Percentiles rank a stretch among this genome's conserved stretches.
phyloP scores from a whole-genome alignment of 352 stramenopile genomes.

The Phytophthora multivora region DNA sequence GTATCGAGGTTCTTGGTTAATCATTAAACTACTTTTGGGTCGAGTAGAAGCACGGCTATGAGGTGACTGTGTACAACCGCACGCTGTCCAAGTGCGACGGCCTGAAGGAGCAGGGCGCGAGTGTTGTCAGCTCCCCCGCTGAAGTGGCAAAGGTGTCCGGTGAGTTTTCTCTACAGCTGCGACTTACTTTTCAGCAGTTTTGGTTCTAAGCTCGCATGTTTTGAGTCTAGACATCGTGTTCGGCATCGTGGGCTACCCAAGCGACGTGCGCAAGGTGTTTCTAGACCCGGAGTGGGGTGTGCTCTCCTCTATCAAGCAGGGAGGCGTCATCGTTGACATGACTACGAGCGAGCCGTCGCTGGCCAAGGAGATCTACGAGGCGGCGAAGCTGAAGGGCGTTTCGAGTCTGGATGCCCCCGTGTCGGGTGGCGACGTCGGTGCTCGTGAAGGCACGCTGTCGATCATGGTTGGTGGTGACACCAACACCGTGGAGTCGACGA shows the following conservation, averaged over 20 bases:
- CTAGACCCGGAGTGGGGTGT: constrained; percentile 67
- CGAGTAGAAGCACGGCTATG: constrained; percentile 78
- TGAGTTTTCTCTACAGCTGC: constrained; percentile 15
- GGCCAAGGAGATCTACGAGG: constrained; percentile 87
- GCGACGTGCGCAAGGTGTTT: constrained; percentile 85
- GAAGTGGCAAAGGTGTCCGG: constrained; percentile 81
- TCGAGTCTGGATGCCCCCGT: constrained; percentile 81
- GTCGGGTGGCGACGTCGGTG: constrained; percentile 88
- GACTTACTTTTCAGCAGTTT: neutral
- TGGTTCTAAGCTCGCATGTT: neutral
- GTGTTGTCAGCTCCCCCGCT: constrained; percentile 67
- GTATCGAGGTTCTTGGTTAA: neutral
- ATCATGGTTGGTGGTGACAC: constrained; percentile 92
- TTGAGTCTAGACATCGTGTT: constrained; percentile 84
- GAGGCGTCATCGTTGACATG: constrained; percentile 91
- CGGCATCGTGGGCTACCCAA: constrained; percentile 88
- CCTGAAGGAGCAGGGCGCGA: constrained; percentile 77
- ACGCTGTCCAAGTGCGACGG: constrained; percentile 82
- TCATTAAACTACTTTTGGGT: neutral
- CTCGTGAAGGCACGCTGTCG: constrained; percentile 80
- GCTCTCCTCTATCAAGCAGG: constrained; percentile 67
- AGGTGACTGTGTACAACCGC: constrained; percentile 89
- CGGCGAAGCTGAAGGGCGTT: constrained; percentile 72
- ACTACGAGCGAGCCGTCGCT: constrained; percentile 89
- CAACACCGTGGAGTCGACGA: constrained; percentile 65